Evolutionary conservation across 2,329 filamentous ascomycete species (phyloP).

Genomic region (Tympanopsis confertula): DNA sequence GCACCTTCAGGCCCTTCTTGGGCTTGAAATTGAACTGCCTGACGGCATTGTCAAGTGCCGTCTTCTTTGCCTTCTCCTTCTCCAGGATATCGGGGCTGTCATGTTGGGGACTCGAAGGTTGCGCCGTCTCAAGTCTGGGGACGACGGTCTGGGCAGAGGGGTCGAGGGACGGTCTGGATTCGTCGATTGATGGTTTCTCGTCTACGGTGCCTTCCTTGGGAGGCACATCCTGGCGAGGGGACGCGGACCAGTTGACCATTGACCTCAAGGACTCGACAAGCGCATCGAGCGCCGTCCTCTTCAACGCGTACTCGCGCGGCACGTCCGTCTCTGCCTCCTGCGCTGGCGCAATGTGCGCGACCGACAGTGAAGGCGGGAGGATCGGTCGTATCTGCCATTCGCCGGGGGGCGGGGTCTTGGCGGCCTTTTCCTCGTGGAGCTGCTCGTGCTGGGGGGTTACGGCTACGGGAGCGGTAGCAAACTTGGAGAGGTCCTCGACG

Average conservation of each 20-base stretch:
- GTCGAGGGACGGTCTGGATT: slow-evolving; percentile 66
- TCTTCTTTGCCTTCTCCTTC: slow-evolving; percentile 87
- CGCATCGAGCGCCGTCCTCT: slow-evolving; percentile 80
- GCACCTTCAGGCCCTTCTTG: slow-evolving; percentile 77
- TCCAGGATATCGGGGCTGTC: slow-evolving; percentile 93
- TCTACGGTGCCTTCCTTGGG: slow-evolving; percentile 38
- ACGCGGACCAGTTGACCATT: slow-evolving; percentile 78
- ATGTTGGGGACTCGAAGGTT: slow-evolving; percentile 54
- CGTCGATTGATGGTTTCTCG: slow-evolving; percentile 37
- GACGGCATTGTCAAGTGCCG: slow-evolving; percentile 77
- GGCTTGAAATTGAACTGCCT: slow-evolving; percentile 96
- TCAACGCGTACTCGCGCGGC: slow-evolving; percentile 82
- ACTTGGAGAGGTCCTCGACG: slow-evolving; percentile 83
- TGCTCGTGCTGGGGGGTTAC: slow-evolving; percentile 72
- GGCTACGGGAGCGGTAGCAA: slow-evolving; percentile 67
- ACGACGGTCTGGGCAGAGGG: slow-evolving; percentile 29
- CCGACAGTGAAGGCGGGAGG: slow-evolving; percentile 75
- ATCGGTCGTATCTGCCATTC: slow-evolving; percentile 85
- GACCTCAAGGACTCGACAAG: slow-evolving; percentile 82
- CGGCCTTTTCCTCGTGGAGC: slow-evolving; percentile 69
- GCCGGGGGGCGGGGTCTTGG: slow-evolving; percentile 43
- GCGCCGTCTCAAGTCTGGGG: slow-evolving; percentile 5
- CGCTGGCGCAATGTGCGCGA: slow-evolving; percentile 56
- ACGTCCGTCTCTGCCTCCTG: slow-evolving; percentile 50
- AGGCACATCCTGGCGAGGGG: slow-evolving; percentile 49